Percentiles rank a stretch among this genome's conserved stretches.
Evolutionary conservation across 441 rosid species (phyloP).

Genomic region (Populus tomentosa): DNA sequence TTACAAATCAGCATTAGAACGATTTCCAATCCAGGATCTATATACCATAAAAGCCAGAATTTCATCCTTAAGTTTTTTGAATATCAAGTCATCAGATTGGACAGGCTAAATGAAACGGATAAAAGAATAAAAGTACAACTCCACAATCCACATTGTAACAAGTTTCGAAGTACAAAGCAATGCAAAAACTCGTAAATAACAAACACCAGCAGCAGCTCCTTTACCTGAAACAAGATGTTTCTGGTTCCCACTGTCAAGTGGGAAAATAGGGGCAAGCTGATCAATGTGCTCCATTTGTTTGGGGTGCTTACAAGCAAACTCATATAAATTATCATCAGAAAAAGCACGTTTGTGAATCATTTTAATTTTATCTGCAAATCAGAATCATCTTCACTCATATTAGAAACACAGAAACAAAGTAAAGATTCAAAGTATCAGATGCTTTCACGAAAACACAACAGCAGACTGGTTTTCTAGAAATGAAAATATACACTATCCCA

Average conservation of each 20-base stretch:
- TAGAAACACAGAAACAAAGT: not conserved
- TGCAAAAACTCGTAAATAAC: not conserved
- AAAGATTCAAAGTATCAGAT: not conserved
- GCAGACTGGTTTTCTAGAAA: not conserved
- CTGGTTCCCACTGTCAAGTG: conserved; percentile 7
- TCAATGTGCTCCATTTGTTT: conserved; percentile 27
- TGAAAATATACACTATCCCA: not conserved
- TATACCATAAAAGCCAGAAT: not conserved
- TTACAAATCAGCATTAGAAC: not conserved
- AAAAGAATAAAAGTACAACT: not conserved
- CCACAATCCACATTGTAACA: not conserved
- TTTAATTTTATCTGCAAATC: conserved; percentile 17
- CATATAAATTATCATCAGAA: conserved; percentile 28
- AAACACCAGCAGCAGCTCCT: not conserved
- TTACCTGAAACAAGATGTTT: conserved; percentile 28
- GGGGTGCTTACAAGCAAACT: conserved; percentile 33
- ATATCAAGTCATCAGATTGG: not conserved
- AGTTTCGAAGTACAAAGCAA: not conserved
- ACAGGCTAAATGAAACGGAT: not conserved
- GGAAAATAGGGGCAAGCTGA: conserved; percentile 14
- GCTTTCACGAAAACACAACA: not conserved
- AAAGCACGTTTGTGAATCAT: conserved; percentile 43
- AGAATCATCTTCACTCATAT: not conserved
- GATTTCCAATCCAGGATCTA: not conserved
- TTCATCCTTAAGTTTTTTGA: not conserved